A percentile compares a stretch with the other conserved stretches of the same genome.
Conservation (phyloP, 1,284 basidiomycete species). For the Fomitopsis schrenkii region DNA sequence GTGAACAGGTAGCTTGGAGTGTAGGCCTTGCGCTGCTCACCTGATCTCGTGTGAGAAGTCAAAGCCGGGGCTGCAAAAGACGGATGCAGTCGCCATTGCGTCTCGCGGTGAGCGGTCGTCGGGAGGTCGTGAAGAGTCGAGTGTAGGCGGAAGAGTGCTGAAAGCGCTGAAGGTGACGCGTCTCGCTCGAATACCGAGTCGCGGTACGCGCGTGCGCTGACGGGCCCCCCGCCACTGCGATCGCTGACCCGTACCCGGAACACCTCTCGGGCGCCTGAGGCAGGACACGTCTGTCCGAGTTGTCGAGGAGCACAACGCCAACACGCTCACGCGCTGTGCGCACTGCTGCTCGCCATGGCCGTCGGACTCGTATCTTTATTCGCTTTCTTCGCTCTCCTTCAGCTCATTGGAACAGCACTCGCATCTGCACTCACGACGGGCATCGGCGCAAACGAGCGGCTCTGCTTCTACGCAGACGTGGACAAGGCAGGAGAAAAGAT, state of each 20-base stretch:
- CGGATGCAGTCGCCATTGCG: conserved; percentile 27
- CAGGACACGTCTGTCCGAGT: background rate
- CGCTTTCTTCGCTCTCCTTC: conserved; percentile 19
- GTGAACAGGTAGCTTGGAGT: background rate
- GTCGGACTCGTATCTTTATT: conserved; percentile 14
- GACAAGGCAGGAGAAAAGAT: conserved; percentile 92
- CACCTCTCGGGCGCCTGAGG: background rate
- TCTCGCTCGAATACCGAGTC: background rate
- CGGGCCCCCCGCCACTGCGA: background rate
- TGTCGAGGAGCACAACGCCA: background rate
- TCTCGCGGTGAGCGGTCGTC: background rate
- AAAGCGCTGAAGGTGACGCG: background rate
- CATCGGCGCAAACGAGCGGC: conserved; percentile 79
- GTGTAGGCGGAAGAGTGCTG: background rate
- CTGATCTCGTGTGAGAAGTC: conserved; percentile 34
- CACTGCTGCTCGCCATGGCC: conserved; percentile 23
- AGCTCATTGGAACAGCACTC: conserved; percentile 16
- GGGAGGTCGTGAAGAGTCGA: background rate
- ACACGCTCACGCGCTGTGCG: background rate
- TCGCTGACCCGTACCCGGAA: background rate
- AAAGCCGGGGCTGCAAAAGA: conserved; percentile 28
- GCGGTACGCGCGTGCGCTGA: background rate
- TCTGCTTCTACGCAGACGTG: conserved; percentile 97
- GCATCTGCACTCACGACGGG: conserved; percentile 86
- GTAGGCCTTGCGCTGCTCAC: conserved; percentile 15